Evolutionary conservation across 768 basidiomycete species (phyloP).

Genomic region (Termitomyces sp.): DNA sequence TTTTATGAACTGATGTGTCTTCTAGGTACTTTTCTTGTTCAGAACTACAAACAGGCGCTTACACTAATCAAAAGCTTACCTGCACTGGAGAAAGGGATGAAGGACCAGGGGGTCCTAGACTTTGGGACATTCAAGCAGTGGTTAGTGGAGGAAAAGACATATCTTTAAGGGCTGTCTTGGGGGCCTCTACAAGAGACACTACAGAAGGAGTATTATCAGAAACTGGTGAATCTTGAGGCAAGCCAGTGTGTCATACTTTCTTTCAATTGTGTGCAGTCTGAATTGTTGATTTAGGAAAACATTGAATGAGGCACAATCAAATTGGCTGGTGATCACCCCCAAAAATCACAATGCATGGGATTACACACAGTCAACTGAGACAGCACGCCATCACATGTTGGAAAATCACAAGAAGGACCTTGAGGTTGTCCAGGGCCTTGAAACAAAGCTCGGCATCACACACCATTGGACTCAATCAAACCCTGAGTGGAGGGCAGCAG

Average conservation of each 20-base stretch:
- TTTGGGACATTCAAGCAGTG: too few species aligned
- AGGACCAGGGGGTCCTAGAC: too few species aligned
- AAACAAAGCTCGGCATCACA: background rate
- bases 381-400: background rate
- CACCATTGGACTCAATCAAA: background rate
- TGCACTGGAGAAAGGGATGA: too few species aligned
- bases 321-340: background rate
- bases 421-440: background rate
- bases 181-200: too few species aligned
- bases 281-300: background rate
- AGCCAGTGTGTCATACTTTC: background rate
- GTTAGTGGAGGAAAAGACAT: too few species aligned
- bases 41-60: too few species aligned
- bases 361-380: background rate
- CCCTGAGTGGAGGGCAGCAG: slow-evolving; percentile 8
- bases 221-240: too few species aligned
- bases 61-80: too few species aligned
- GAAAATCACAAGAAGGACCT: background rate
- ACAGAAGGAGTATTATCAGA: too few species aligned
- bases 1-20: too few species aligned
- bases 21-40: too few species aligned
- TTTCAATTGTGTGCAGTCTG: background rate
- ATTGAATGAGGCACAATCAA: background rate
- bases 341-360: background rate
- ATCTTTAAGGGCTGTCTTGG: too few species aligned